Evolutionary conservation across 2,329 filamentous ascomycete genomes (phyloP), one percentile per base, ranked within the genome.

Genomic region (Trichoderma lentiforme): DNA sequence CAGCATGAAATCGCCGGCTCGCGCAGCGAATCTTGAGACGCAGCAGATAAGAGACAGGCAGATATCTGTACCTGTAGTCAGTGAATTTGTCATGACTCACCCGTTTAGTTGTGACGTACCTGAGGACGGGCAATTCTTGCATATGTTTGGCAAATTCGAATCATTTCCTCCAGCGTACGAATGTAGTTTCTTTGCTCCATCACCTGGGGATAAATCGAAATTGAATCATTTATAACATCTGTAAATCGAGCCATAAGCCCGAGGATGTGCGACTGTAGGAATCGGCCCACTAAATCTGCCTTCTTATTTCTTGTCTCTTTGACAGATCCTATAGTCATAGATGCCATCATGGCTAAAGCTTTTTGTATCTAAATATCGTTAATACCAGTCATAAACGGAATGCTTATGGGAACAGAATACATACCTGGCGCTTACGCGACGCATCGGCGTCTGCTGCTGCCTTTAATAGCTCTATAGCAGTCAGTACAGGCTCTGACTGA

Each of bases 161-260:
- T 92, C 88, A 99, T 93, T 79, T 97, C 93, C 75, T 94, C 92
- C 78, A 99, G 92, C 6, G 93, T 95, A 74, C 89, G 89, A 9
- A 99, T 89, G 76, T 91, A 94, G 72, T 92, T 88, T 71, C 89
- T 89, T 77, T 94, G 93, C 78, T 98, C 94, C 61, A 86, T 77
- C 79, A 87, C 76, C 82, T 84, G 74, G 82, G 87, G 88, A 72
- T 87, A 85, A 24, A 86, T 82, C 51, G 84, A 83, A 39, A 82
- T 78, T 14, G 86, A 84, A 78, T 93, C 92, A 76, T 95, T 96
- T 72, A 98, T 90, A 11, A 88, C 84, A 69, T 95, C 91, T 0
- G 93, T 93, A 74, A 98, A 90, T 43, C 91, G 88, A 7, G 93
- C 91, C 81, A 98, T 94, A 69, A 98, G 90, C 6, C 94, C 95